Percentiles rank a stretch among this genome's conserved stretches.
Conservation (phyloP, 106 monocot species). For the Dioscorea dumetorum region DNA sequence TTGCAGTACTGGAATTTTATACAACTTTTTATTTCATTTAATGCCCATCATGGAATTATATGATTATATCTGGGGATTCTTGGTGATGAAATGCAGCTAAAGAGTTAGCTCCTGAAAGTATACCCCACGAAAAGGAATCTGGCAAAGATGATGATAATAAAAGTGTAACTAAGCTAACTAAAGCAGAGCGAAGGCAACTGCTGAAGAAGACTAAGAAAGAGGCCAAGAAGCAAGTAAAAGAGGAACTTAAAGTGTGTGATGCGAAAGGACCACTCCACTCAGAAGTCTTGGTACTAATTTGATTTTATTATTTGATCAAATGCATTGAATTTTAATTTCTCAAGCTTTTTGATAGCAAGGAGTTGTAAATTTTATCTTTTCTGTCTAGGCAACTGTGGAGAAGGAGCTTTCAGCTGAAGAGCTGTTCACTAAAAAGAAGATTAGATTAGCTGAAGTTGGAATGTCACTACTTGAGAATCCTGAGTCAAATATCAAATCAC, state of each 20-base stretch:
- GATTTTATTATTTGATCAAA: not conserved
- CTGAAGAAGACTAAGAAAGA: conserved; percentile 80
- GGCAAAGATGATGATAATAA: conserved; percentile 25
- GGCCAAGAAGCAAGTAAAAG: conserved; percentile 56
- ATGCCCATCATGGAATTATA: no score
- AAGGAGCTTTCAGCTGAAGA: conserved; percentile 88
- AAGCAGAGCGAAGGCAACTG: conserved; percentile 69
- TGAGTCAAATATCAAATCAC: conserved; percentile 64
- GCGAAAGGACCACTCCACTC: conserved; percentile 47
- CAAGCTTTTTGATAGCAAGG: not conserved
- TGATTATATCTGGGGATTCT: not conserved
- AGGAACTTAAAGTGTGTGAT: conserved; percentile 21
- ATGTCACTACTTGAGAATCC: conserved; percentile 72
- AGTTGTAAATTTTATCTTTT: not conserved
- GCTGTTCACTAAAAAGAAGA: conserved; percentile 64
- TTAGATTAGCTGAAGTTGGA: conserved; percentile 81
- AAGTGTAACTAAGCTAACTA: conserved; percentile 51
- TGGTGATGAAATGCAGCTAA: conserved; percentile 30
- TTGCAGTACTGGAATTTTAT: no score
- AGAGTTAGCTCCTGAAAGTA: conserved; percentile 13
- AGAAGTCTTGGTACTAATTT: conserved; percentile 66
- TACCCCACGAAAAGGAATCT: conserved; percentile 24
- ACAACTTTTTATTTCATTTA: no score
- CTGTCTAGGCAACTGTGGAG: conserved; percentile 66
- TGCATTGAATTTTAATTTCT: not conserved